Base-by-base conservation (phyloP, 495 filamentous ascomycete species). In the Aspergillus panamensis region DNA sequence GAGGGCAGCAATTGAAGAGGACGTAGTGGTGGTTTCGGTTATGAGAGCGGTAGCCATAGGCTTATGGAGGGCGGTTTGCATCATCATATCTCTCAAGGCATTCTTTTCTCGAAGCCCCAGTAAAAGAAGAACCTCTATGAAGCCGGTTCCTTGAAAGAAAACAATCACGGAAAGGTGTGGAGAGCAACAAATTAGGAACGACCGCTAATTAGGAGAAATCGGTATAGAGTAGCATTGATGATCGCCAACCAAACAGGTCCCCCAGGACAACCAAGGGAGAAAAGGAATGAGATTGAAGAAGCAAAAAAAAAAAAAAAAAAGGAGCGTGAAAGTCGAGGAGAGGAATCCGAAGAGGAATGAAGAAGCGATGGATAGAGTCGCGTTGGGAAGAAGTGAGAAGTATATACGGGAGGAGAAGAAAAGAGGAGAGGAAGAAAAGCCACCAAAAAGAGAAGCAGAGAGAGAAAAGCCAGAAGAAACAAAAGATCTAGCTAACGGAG, bases 21-120 rank as follows among this genome's bases (percentile, higher is more conserved):
- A 29, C 39, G 66, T 30, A 13, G 57, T 30, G 14, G 57, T 39
- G 35, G 50, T 44, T 29, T 71, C 68, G 49, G 69, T 62, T 33
- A 72, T 48, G 20, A 73, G 61, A 61, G 73, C 71, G 65, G 69
- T 69, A 45, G 68, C 70, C 70, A 71, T 66, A 58, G 69, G 70
- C 57, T 61, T 63, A 67, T 68, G 67, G 37, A 73, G 55, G 47
- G 70, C 69, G 55, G 73, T 74, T 55, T 72, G 73, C 65, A 75
- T 77, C 71, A 75, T 77, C 71, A 75, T 25, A 25, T 25, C 25
- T 75, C 67, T 69, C 71, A 71, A 67, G 62, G 61, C 66, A 69
- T 62, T 44, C 50, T 57, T 60, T 54, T 19, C 16, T 25, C 25
- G 25, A 25, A 25, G 25, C 25, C 35, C 35, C 35, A 39, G 14